Percentiles rank a stretch among this genome's conserved stretches.
Evolutionary conservation across 495 filamentous ascomycete species (phyloP).

Genomic region (Diplogelasinospora grovesii): DNA sequence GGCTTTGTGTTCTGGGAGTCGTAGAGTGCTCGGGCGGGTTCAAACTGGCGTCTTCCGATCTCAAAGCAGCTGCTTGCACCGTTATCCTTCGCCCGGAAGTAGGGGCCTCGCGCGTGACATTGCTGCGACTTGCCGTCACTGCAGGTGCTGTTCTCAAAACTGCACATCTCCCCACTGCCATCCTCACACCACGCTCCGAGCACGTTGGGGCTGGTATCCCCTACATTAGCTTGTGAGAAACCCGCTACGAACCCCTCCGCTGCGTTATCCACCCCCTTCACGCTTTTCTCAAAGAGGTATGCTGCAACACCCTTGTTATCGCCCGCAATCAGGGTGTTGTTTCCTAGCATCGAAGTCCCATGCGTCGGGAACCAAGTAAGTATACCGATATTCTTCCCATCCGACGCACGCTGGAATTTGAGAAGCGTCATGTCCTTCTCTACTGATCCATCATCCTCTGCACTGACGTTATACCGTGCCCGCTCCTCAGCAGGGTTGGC

Average conservation of each 20-base stretch:
- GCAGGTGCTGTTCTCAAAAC: conserved; percentile 75
- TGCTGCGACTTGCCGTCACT: conserved; percentile 58
- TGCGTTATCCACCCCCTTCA: conserved; percentile 41
- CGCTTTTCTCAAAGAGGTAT: conserved; percentile 71
- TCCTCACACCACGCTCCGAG: conserved; percentile 82
- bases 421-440: conserved; percentile 84
- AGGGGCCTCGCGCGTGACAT: conserved; percentile 83
- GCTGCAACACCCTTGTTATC: conserved; percentile 97
- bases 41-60: conserved; percentile 67
- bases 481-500: conserved; percentile 80
- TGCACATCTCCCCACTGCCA: conserved; percentile 60
- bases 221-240: conserved; percentile 92
- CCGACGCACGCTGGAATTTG: conserved; percentile 65
- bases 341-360: conserved; percentile 84
- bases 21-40: conserved; percentile 59
- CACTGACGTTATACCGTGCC: conserved; percentile 55
- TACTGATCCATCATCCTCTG: conserved; percentile 57
- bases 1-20: conserved; percentile 40
- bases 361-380: conserved; percentile 94
- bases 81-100: conserved; percentile 62
- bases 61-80: conserved; percentile 77
- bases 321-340: conserved; percentile 86
- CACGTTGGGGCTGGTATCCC: conserved; percentile 86
- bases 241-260: conserved; percentile 78
- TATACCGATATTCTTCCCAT: conserved; percentile 68